Evolutionary conservation across 2,329 filamentous ascomycete genomes (phyloP).

Genomic region (Acephala macrosclerotiorum): DNA sequence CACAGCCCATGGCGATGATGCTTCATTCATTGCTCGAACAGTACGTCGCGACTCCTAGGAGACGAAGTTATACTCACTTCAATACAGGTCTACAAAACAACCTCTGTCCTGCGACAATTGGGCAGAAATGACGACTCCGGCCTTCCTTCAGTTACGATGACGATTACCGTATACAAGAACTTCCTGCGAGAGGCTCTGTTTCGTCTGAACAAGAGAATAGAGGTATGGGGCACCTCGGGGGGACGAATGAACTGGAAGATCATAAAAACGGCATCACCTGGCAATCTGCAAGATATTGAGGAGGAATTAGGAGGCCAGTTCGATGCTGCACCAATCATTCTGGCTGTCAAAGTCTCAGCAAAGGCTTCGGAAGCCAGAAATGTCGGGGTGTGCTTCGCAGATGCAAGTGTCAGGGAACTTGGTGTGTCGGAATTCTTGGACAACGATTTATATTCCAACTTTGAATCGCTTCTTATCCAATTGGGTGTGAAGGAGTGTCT

Average conservation of each 20-base stretch:
- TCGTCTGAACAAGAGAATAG: slow-evolving; percentile 86
- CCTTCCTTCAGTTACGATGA: slow-evolving; percentile 93
- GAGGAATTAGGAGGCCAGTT: slow-evolving; percentile 92
- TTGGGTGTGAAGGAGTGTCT: slow-evolving; percentile 94
- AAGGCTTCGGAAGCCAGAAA: slow-evolving; percentile 84
- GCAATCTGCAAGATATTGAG: slow-evolving; percentile 95
- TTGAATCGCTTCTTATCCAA: slow-evolving; percentile 95
- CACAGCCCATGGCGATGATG: slow-evolving; percentile 89
- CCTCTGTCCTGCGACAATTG: slow-evolving; percentile 89
- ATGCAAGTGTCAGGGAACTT: slow-evolving; percentile 93
- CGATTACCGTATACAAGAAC: slow-evolving; percentile 91
- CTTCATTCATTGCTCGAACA: slow-evolving; percentile 81
- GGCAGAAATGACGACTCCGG: slow-evolving; percentile 85
- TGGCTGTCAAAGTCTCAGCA: slow-evolving; percentile 92
- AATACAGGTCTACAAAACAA: slow-evolving; percentile 89
- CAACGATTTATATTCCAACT: slow-evolving; percentile 98
- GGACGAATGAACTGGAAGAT: slow-evolving; percentile 93
- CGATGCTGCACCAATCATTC: slow-evolving; percentile 90
- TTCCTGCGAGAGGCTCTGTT: slow-evolving; percentile 95
- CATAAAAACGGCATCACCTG: slow-evolving; percentile 89
- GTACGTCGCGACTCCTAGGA: slow-evolving; percentile 50
- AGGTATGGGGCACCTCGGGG: slow-evolving; percentile 83
- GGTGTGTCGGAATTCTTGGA: slow-evolving; percentile 99
- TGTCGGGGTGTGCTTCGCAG: slow-evolving; percentile 96
- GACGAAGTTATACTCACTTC: slow-evolving; percentile 10